These are phyloP conservation scores for Austroboletus rostrupii DNA, from an alignment of 1,284 basidiomycete species.

Conservation along the genomic window DNA sequence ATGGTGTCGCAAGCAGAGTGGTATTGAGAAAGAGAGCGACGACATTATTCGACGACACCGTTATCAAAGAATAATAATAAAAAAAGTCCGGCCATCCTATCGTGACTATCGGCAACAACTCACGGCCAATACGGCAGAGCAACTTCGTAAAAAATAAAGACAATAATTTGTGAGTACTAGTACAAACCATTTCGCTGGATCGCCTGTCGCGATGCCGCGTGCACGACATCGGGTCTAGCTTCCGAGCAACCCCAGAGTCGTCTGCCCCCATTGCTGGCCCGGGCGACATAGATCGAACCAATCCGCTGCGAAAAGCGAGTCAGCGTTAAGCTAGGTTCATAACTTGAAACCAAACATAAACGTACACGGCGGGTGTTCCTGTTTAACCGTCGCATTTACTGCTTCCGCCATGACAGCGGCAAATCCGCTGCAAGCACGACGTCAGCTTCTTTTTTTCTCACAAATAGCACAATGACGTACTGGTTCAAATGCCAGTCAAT, in stretches of 20 bases:
- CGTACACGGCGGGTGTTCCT: conserved; percentile 19
- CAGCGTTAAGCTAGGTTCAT: not conserved
- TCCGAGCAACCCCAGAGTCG: not conserved
- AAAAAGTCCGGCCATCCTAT: too few relatives aligned
- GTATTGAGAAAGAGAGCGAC: too few relatives aligned
- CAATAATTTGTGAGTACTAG: too few relatives aligned
- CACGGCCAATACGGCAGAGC: too few relatives aligned
- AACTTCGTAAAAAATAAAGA: too few relatives aligned
- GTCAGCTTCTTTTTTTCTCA: not conserved
- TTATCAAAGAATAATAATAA: too few relatives aligned
- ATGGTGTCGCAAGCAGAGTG: too few relatives aligned
- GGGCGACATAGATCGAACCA: conserved; percentile 16
- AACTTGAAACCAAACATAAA: not conserved
- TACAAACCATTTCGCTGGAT: too few relatives aligned
- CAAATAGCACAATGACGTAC: conserved; percentile 18
- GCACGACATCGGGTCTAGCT: not conserved
- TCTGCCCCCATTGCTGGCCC: not conserved
- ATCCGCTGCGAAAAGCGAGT: conserved; percentile 9
- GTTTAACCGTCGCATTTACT: not conserved
- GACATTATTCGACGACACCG: too few relatives aligned
- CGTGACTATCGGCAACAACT: too few relatives aligned
- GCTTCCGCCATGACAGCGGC: conserved; percentile 34
- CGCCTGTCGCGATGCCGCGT: too few relatives aligned
- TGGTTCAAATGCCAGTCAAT: conserved; percentile 26
- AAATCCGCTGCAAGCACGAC: conserved; percentile 24